phyloP scores from a whole-genome alignment of 768 basidiomycete species.

The Clavaria fumosa region DNA sequence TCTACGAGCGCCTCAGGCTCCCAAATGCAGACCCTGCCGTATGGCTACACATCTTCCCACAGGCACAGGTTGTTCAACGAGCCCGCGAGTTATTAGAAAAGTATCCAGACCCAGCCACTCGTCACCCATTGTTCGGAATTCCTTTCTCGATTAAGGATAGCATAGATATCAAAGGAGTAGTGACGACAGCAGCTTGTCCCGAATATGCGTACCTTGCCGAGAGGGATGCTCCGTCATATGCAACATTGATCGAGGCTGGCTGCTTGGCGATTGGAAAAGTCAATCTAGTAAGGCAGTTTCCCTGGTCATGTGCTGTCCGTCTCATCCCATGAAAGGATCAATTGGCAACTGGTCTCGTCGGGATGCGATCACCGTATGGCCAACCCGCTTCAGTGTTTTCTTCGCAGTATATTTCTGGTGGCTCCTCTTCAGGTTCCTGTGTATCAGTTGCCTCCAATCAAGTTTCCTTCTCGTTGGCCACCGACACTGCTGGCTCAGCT shows the following conservation, averaged over 20 bases:
- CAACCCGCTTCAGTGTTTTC: constrained; percentile 6
- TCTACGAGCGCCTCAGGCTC: constrained; percentile 6
- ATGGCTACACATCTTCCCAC: constrained; percentile 5
- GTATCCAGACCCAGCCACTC: constrained; percentile 5
- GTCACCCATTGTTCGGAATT: constrained; percentile 6
- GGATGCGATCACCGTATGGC: constrained; percentile 7
- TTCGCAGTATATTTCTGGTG: constrained; percentile 5
- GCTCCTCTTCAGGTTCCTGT: constrained; percentile 7
- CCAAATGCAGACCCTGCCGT: constrained; percentile 5
- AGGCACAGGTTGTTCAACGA: background rate
- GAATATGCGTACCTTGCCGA: constrained; percentile 5
- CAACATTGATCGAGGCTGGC: constrained; percentile 5
- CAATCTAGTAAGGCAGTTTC: constrained; percentile 2
- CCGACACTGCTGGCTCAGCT: constrained; percentile 7
- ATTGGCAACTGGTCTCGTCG: constrained; percentile 4
- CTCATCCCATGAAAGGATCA: constrained; percentile 2
- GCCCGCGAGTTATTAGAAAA: constrained; percentile 4
- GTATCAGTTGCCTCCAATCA: constrained; percentile 7
- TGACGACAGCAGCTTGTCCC: constrained; percentile 6
- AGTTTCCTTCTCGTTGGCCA: constrained; percentile 7
- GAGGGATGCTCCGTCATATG: constrained; percentile 5
- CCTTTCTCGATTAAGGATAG: constrained; percentile 6
- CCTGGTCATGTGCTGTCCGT: background rate
- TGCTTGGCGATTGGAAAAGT: constrained; percentile 6
- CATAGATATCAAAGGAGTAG: constrained; percentile 7